These are phyloP conservation scores for Celoporthe dispersa DNA, from an alignment of 2,329 filamentous ascomycete species.

Conservation along the genomic window DNA sequence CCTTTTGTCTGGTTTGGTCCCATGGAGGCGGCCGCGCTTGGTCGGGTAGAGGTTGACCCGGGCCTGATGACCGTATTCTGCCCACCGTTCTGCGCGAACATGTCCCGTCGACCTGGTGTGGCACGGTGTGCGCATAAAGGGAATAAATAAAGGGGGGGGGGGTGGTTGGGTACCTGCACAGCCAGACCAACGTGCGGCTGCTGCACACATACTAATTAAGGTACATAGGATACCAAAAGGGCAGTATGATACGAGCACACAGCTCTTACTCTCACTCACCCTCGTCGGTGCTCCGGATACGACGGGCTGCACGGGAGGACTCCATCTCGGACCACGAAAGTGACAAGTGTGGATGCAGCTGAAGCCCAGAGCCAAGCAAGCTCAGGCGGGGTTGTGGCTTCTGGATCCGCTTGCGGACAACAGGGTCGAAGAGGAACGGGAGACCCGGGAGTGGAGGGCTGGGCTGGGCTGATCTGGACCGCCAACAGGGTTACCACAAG, in stretches of 20 bases:
- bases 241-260: not conserved
- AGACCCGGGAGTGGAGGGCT: conserved; percentile 21
- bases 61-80: not conserved
- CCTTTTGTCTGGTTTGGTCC: not conserved
- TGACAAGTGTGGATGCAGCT: conserved; percentile 1
- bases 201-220: not conserved
- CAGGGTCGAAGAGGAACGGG: conserved; percentile 14
- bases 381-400: conserved; percentile 6
- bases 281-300: conserved; percentile 22
- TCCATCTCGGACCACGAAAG: conserved; percentile 1
- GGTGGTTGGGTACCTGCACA: not conserved
- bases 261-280: not conserved
- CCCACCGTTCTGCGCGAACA: not conserved
- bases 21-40: not conserved
- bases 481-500: conserved; percentile 23
- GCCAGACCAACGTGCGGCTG: conserved; percentile 1
- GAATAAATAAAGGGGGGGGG: not conserved
- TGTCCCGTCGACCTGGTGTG: not conserved
- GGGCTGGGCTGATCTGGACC: not conserved
- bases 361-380: conserved; percentile 9
- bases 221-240: not conserved
- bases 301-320: conserved; percentile 20
- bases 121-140: not conserved
- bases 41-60: not conserved
- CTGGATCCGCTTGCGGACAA: conserved; percentile 22